Evolutionary conservation across 106 monocot genomes (phyloP).

Genomic region (Dendrobium officinale): DNA sequence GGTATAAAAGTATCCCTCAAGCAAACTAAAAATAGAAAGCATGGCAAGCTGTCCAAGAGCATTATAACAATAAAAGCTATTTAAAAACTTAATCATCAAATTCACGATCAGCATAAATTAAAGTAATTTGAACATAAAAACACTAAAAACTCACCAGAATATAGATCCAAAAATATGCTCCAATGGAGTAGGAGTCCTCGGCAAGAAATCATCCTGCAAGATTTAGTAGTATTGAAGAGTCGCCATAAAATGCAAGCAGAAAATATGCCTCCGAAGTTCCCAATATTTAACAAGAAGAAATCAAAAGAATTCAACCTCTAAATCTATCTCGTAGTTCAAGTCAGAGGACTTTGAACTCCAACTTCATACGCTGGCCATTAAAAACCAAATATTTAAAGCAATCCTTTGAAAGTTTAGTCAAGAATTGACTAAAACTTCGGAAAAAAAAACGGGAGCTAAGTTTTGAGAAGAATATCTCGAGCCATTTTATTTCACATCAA

Average conservation of each 20-base stretch:
- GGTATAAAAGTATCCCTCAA: conserved; percentile 94
- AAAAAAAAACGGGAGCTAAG: too few relatives aligned
- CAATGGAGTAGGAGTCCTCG: conserved; percentile 86
- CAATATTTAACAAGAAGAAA: neutral
- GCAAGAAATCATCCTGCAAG: conserved; percentile 91
- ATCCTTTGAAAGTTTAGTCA: neutral
- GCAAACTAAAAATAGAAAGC: conserved; percentile 76
- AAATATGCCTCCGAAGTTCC: neutral
- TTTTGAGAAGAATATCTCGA: too few relatives aligned
- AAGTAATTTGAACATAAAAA: neutral
- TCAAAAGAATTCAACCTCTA: neutral
- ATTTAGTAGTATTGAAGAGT: neutral
- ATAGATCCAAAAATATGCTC: conserved; percentile 87
- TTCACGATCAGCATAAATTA: neutral
- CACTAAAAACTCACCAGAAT: conserved; percentile 57
- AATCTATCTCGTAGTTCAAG: neutral
- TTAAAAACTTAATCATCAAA: conserved; percentile 9
- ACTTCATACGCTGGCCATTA: neutral
- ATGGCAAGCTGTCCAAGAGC: conserved; percentile 81
- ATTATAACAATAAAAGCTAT: conserved; percentile 33
- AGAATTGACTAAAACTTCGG: neutral
- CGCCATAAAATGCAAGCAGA: neutral
- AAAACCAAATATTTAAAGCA: neutral
- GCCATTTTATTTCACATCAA: neutral
- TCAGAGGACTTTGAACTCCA: neutral